Evolutionary conservation across 495 filamentous ascomycete species (phyloP).

Genomic region (Penicillium tannophilum): DNA sequence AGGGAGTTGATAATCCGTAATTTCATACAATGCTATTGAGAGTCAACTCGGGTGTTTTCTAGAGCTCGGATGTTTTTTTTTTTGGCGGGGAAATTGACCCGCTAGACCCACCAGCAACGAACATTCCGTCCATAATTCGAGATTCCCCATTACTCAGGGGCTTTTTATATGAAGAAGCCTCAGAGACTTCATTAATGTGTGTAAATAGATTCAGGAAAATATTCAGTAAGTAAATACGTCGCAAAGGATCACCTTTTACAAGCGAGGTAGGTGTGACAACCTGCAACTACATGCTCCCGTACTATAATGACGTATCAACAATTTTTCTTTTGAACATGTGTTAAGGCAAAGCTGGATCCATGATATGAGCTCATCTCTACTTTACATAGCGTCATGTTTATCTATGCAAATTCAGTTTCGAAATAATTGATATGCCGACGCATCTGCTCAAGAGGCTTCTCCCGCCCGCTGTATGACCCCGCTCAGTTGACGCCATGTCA

Average conservation of each 20-base stretch:
- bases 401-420: not conserved
- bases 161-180: not conserved
- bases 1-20: too few species aligned
- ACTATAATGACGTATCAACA: too few species aligned
- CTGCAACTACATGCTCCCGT: too few species aligned
- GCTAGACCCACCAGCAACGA: not conserved
- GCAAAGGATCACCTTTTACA: too few species aligned
- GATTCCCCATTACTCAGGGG: too few species aligned
- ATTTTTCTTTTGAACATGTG: too few species aligned
- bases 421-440: not conserved
- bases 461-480: constrained; percentile 16
- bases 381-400: not conserved
- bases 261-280: too few species aligned
- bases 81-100: not conserved
- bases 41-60: not conserved
- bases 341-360: too few species aligned
- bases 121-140: not conserved
- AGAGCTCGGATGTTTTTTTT: not conserved
- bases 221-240: too few species aligned
- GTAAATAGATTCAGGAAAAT: too few species aligned
- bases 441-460: not conserved
- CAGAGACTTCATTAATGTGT: too few species aligned
- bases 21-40: not conserved
- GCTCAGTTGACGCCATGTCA: constrained; percentile 27
- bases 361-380: too few species aligned